Evolutionary conservation across 2,329 filamentous ascomycete genomes (phyloP), one percentile per base, ranked within the genome.

Genomic region (Ramichloridium luteum): DNA sequence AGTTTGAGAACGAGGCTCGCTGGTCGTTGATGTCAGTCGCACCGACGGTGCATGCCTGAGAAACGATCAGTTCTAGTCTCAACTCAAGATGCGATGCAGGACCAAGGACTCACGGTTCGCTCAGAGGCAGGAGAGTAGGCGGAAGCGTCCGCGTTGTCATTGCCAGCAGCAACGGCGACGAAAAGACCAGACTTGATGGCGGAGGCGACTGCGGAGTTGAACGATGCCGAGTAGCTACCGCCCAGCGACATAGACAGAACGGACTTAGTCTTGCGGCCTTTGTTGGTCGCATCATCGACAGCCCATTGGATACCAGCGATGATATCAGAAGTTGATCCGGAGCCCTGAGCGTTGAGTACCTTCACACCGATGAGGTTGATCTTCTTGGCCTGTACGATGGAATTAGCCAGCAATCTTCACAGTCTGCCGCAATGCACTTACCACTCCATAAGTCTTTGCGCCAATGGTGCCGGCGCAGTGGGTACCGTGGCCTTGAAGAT

Each of bases 381-480:
- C n/a, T 52, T 55, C 28, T 56, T 54, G 8, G 60, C 58, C 38
- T 41, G 28, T 6, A 13, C 6, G 30, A n/a, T n/a, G n/a, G n/a
- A n/a, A n/a, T n/a, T n/a, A n/a, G n/a, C n/a, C n/a, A 13, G 23
- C 23, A 25, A 25, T n/a, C n/a, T n/a, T n/a, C n/a, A n/a, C n/a
- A n/a, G n/a, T n/a, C n/a, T n/a, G n/a, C n/a, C n/a, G n/a, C n/a
- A n/a, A n/a, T 12, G 5, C 1, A 34, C 38, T 33, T 37, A 41
- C 70, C 4, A 77, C 71, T 39, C 74, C 74, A 34, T 70, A 77
- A 3, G 66, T 75, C 29, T 58, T 60, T 22, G 72, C 70, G n/a
- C 60, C 74, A 27, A 76, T 68, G 39, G 88, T 96, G 47, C 88
- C 88, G 40, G 88, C 93, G 74, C 88, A 96, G 55, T 77, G 74